phyloP scores from a whole-genome alignment of 108 stramenopile species.

The Poteriospumella lacustris region DNA sequence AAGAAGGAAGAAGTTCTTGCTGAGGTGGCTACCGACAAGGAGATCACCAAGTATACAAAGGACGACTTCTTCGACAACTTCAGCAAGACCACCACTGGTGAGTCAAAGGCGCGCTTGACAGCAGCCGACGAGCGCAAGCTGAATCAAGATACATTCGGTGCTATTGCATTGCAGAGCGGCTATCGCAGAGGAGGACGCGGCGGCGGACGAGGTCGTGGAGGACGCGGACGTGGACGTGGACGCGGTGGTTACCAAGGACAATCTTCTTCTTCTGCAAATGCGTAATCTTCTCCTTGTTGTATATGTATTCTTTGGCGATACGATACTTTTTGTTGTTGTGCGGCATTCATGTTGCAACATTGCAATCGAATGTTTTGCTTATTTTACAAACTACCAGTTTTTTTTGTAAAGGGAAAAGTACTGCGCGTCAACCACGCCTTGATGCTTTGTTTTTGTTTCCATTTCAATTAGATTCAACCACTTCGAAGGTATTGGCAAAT shows the following conservation, averaged over 20 bases:
- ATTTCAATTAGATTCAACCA: too few relatives aligned
- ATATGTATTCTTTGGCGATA: too few relatives aligned
- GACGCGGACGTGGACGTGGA: constrained; percentile 14
- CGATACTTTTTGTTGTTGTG: too few relatives aligned
- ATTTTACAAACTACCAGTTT: too few relatives aligned
- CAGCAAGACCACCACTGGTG: background rate
- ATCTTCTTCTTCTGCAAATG: too few relatives aligned
- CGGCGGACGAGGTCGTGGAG: constrained; percentile 4
- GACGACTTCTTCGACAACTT: constrained; percentile 26
- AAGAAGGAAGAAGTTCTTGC: constrained; percentile 26
- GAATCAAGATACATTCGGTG: constrained; percentile 24
- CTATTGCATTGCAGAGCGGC: constrained; percentile 16
- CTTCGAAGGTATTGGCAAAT: too few relatives aligned
- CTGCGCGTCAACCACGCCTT: too few relatives aligned
- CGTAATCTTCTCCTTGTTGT: too few relatives aligned
- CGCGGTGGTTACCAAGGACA: background rate
- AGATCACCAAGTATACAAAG: background rate
- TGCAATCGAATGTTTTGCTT: too few relatives aligned
- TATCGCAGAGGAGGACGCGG: constrained; percentile 11
- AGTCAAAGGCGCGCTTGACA: background rate
- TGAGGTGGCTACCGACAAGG: background rate
- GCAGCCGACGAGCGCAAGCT: background rate
- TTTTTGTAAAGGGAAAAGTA: too few relatives aligned
- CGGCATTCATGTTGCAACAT: too few relatives aligned
- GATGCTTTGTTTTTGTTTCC: too few relatives aligned